Conservation (phyloP, 176 grass and related monocot genomes). For the Leersia perrieri region DNA sequence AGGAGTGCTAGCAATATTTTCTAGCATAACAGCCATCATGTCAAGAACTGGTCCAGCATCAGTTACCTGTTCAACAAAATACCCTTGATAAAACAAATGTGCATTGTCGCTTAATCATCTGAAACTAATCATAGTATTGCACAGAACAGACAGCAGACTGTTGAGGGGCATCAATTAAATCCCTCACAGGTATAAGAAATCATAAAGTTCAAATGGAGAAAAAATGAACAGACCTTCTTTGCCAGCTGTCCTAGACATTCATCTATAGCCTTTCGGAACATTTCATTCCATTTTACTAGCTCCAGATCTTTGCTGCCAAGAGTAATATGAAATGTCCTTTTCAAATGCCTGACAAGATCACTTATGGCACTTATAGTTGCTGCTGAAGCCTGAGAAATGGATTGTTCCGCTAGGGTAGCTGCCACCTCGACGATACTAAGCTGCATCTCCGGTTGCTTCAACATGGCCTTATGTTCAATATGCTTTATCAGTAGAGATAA, state of each 20-base stretch:
- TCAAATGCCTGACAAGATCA: conserved; percentile 97
- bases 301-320: conserved; percentile 67
- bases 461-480: conserved; percentile 82
- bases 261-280: conserved; percentile 72
- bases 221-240: conserved; percentile 72
- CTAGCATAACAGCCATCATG: conserved; percentile 98
- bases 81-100: conserved; percentile 25
- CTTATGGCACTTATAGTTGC: conserved; percentile 89
- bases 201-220: conserved; percentile 25
- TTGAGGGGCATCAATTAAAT: conserved; percentile 22
- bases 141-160: neutral
- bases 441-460: conserved; percentile 93
- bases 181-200: conserved; percentile 3
- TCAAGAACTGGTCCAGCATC: conserved; percentile 99
- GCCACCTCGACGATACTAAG: conserved; percentile 84
- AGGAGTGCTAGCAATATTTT: conserved; percentile 77
- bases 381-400: conserved; percentile 67
- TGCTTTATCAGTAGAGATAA: conserved; percentile 93
- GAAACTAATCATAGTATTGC: conserved; percentile 14
- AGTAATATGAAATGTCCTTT: conserved; percentile 84
- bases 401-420: conserved; percentile 75
- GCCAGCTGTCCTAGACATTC: conserved; percentile 85
- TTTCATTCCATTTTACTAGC: conserved; percentile 73
- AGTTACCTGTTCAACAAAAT: conserved; percentile 67
- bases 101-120: neutral